phyloP scores from a whole-genome alignment of 345 rosid species.

The Kandelia obovata region DNA sequence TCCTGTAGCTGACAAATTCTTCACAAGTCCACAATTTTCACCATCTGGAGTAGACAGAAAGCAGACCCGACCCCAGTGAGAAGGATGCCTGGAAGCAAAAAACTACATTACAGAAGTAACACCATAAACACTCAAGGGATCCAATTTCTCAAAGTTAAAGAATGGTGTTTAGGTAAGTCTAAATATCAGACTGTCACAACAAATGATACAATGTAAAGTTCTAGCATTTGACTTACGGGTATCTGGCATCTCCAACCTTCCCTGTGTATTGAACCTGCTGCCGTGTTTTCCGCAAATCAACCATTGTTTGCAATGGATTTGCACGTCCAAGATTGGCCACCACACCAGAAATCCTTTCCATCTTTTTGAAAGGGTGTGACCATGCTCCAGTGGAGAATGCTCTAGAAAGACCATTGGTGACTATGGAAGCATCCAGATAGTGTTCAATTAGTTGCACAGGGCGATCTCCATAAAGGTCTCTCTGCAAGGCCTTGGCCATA shows the following conservation, averaged over 20 bases:
- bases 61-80: conserved; percentile 98
- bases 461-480: conserved; percentile 69
- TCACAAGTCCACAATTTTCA: conserved; percentile 97
- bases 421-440: conserved; percentile 82
- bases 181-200: not conserved
- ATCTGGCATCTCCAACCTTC: conserved; percentile 97
- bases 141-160: not conserved
- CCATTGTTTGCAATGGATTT: conserved; percentile 78
- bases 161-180: not conserved
- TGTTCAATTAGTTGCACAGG: conserved; percentile 56
- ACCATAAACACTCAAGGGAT: not conserved
- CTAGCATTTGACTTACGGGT: conserved; percentile 59
- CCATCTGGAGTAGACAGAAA: conserved; percentile 94
- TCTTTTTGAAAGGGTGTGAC: conserved; percentile 78
- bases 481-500: conserved; percentile 72
- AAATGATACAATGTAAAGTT: not conserved
- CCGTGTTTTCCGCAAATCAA: conserved; percentile 79
- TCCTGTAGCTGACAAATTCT: conserved; percentile 77
- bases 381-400: conserved; percentile 99
- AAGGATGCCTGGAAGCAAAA: conserved; percentile 68
- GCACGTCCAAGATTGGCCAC: conserved; percentile 82
- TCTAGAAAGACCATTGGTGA: conserved; percentile 81
- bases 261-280: conserved; percentile 84
- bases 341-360: conserved; percentile 89
- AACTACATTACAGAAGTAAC: conserved; percentile 15